phyloP scores from a whole-genome alignment of 164 flowering plant genomes.

The Macadamia integrifolia region DNA sequence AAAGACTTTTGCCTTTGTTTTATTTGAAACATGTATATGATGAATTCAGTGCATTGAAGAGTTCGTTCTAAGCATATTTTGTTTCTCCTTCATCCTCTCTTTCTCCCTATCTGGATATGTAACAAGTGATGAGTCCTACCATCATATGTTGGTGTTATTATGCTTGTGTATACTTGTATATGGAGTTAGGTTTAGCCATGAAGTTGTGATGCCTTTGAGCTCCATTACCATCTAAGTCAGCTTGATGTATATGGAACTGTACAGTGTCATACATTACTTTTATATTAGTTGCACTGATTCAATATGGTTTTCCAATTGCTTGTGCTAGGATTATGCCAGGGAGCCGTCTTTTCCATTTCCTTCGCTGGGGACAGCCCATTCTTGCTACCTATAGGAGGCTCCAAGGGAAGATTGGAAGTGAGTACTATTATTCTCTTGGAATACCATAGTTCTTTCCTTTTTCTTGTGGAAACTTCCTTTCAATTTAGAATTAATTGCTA shows the following conservation, averaged over 20 bases:
- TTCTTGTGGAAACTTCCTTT: background rate
- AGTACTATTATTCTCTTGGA: constrained; percentile 15
- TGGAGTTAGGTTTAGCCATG: too few species aligned
- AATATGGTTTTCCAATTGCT: background rate
- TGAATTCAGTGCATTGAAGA: too few species aligned
- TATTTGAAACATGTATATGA: too few species aligned
- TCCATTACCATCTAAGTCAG: background rate
- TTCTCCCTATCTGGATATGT: too few species aligned
- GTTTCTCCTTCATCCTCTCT: too few species aligned
- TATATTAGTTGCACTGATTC: background rate
- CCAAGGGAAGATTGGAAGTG: constrained; percentile 73
- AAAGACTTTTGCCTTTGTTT: too few species aligned
- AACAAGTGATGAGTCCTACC: background rate
- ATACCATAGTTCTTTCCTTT: background rate
- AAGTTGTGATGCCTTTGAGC: too few species aligned
- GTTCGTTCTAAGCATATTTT: too few species aligned
- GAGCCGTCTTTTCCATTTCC: constrained; percentile 68
- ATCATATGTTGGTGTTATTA: too few species aligned
- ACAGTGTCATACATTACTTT: background rate
- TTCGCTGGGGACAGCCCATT: constrained; percentile 78
- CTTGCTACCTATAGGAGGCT: constrained; percentile 82
- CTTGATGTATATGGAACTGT: background rate
- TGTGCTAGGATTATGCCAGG: constrained; percentile 33
- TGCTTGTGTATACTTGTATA: too few species aligned
- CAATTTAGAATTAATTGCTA: background rate